Conservation (phyloP, 768 basidiomycete genomes). For the Panellus pusillus region DNA sequence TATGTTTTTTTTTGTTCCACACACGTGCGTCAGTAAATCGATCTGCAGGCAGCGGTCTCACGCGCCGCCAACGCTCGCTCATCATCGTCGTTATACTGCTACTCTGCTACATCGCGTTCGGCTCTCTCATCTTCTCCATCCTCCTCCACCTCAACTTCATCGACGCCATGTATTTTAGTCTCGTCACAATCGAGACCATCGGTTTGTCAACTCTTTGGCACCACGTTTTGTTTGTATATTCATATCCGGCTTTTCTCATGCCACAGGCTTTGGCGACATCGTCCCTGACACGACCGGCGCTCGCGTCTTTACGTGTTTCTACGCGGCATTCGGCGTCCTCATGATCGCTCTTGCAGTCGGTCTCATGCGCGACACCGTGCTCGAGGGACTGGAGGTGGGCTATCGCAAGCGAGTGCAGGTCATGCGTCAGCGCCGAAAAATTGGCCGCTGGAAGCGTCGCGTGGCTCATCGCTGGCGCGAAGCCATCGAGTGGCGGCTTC, state of each 20-base stretch:
- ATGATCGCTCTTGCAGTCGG: conserved; percentile 64
- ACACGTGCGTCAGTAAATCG: background rate
- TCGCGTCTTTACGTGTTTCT: conserved; percentile 61
- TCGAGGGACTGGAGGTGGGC: conserved; percentile 70
- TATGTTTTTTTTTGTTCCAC: conserved; percentile 26
- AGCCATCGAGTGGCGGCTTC: conserved; percentile 66
- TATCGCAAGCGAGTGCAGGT: conserved; percentile 55
- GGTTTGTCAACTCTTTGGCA: conserved; percentile 31
- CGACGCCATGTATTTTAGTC: conserved; percentile 75
- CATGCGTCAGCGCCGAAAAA: conserved; percentile 47
- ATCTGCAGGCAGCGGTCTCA: conserved; percentile 69
- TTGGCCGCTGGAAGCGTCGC: conserved; percentile 40
- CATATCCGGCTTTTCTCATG: conserved; percentile 4
- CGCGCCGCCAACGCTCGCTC: conserved; percentile 76
- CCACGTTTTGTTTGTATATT: background rate
- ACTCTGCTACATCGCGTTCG: conserved; percentile 71
- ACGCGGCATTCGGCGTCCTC: conserved; percentile 60
- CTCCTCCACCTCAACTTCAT: conserved; percentile 61
- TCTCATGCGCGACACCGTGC: conserved; percentile 66
- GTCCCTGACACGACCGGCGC: conserved; percentile 48
- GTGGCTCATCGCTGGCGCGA: conserved; percentile 56
- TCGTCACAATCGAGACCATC: conserved; percentile 71
- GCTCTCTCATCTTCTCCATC: conserved; percentile 58
- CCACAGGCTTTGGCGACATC: conserved; percentile 74
- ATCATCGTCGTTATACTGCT: conserved; percentile 76